Evolutionary conservation across 2,329 filamentous ascomycete species (phyloP).

Genomic region (Chrysosporium queenslandicum): DNA sequence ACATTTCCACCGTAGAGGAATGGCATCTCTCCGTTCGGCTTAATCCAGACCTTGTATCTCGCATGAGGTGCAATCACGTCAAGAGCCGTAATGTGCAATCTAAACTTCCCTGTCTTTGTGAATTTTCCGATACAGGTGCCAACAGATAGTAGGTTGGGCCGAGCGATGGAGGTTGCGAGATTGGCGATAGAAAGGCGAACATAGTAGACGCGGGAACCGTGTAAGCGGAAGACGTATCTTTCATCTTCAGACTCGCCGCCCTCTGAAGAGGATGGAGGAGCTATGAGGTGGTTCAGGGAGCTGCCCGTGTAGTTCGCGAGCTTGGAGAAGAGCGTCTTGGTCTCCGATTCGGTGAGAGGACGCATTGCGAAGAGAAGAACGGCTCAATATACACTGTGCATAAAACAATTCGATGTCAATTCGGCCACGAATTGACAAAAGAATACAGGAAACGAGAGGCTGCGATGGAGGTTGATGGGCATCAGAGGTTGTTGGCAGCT

Average conservation of each 20-base stretch:
- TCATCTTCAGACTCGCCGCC: conserved; percentile 58
- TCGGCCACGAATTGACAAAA: not conserved
- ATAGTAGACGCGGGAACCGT: conserved; percentile 81
- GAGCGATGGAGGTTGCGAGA: conserved; percentile 72
- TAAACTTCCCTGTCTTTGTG: conserved; percentile 92
- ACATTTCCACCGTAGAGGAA: conserved; percentile 92
- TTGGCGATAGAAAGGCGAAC: conserved; percentile 83
- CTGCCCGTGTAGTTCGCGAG: conserved; percentile 86
- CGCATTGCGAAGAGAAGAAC: conserved; percentile 51
- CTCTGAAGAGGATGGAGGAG: conserved; percentile 57
- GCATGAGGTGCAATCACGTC: conserved; percentile 84
- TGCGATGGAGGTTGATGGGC: not conserved
- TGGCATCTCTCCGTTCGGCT: conserved; percentile 92
- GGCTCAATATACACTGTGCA: not conserved
- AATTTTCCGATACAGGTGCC: conserved; percentile 84
- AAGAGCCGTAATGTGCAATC: conserved; percentile 79
- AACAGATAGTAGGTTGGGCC: conserved; percentile 73
- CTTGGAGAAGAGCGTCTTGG: conserved; percentile 73
- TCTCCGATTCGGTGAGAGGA: conserved; percentile 58
- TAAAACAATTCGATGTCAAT: not conserved
- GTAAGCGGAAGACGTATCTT: conserved; percentile 75
- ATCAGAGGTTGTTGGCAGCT: not conserved
- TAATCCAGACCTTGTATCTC: conserved; percentile 94
- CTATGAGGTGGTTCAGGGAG: conserved; percentile 75
- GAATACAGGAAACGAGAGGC: not conserved